phyloP scores from a whole-genome alignment of 2,329 filamentous ascomycete genomes.

The Xylaria sp. region DNA sequence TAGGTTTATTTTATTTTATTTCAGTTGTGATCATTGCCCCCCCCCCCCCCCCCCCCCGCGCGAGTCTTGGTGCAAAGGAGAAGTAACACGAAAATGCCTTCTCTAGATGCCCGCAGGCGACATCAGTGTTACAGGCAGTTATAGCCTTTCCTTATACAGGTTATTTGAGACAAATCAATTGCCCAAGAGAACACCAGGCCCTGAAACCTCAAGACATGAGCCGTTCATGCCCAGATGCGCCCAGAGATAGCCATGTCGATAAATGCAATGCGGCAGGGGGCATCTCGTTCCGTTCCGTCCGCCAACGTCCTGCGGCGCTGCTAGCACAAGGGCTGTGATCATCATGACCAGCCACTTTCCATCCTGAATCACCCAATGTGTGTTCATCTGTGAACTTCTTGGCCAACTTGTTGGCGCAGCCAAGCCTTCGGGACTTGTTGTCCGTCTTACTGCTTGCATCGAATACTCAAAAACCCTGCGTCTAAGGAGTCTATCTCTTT shows the following conservation, averaged over 20 bases:
- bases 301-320: slow-evolving; percentile 16
- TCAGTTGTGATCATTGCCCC: too few relatives aligned
- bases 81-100: background rate
- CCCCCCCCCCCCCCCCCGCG: too few relatives aligned
- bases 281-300: slow-evolving; percentile 28
- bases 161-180: background rate
- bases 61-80: background rate
- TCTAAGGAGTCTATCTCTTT: slow-evolving; percentile 1
- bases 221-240: slow-evolving; percentile 18
- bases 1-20: slow-evolving; percentile 7
- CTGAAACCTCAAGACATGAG: slow-evolving; percentile 8
- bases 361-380: slow-evolving; percentile 9
- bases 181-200: background rate
- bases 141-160: slow-evolving; percentile 3
- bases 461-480: slow-evolving; percentile 12
- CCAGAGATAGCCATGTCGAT: slow-evolving; percentile 20
- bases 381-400: slow-evolving; percentile 20
- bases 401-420: slow-evolving; percentile 24
- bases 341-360: slow-evolving; percentile 24
- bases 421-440: slow-evolving; percentile 29
- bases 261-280: slow-evolving; percentile 27
- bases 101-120: background rate
- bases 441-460: slow-evolving; percentile 30
- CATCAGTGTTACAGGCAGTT: background rate
- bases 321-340: slow-evolving; percentile 22